Percentiles rank a stretch among this genome's conserved stretches.
phyloP scores from a whole-genome alignment of 2,329 filamentous ascomycete genomes.

The Aureobasidium sp. region DNA sequence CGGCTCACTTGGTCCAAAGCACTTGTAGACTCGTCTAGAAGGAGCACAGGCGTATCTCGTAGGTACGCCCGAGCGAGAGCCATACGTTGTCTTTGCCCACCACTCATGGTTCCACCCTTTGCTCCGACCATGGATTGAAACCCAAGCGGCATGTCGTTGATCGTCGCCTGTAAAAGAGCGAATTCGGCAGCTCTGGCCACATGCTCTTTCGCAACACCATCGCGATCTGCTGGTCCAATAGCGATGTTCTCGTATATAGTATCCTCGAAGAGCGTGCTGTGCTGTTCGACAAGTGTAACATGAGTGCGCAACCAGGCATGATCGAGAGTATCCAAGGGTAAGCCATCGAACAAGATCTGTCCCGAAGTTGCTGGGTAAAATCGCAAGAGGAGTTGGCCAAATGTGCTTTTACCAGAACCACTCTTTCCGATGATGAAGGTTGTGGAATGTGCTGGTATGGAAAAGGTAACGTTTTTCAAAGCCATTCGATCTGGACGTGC shows the following conservation, averaged over 20 bases:
- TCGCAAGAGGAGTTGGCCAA: constrained; percentile 70
- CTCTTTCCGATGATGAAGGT: constrained; percentile 80
- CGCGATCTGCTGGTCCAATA: constrained; percentile 54
- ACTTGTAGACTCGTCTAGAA: constrained; percentile 85
- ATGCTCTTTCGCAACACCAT: constrained; percentile 45
- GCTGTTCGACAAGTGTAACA: constrained; percentile 75
- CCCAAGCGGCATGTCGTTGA: constrained; percentile 60
- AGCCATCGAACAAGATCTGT: constrained; percentile 61
- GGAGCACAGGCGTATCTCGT: constrained; percentile 69
- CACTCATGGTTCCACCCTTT: constrained; percentile 67
- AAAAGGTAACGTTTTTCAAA: constrained; percentile 49
- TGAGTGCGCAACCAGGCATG: constrained; percentile 68
- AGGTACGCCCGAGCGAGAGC: constrained; percentile 72
- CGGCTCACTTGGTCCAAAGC: constrained; percentile 71
- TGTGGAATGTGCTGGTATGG: constrained; percentile 62
- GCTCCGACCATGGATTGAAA: constrained; percentile 64
- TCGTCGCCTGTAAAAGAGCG: constrained; percentile 61
- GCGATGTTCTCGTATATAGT: constrained; percentile 72
- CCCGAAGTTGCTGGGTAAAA: constrained; percentile 66
- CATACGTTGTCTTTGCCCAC: constrained; percentile 76
- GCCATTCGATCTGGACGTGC: constrained; percentile 54
- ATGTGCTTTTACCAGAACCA: constrained; percentile 86
- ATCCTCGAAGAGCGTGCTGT: constrained; percentile 73
- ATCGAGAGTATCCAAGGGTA: constrained; percentile 55
- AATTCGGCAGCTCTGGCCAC: constrained; percentile 58